phyloP scores from a whole-genome alignment of 2,329 filamentous ascomycete species.

The Escovopsis weberi region DNA sequence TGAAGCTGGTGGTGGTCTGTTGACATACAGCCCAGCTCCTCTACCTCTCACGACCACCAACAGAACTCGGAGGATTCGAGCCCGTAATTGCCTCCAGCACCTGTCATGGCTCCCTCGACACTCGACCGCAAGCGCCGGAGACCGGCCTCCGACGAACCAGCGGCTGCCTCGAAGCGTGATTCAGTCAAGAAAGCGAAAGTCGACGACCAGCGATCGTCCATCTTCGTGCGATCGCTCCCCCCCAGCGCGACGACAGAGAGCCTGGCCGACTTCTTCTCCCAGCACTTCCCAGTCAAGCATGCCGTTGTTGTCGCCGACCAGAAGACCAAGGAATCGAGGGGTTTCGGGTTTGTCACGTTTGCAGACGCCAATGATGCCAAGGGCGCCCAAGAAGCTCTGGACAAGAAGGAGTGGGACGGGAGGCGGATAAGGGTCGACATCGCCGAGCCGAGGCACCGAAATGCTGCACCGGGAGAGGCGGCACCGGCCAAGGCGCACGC shows the following conservation, averaged over 20 bases:
- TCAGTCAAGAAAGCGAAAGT: conserved; percentile 41
- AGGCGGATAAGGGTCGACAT: conserved; percentile 75
- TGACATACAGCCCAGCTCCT: too few relatives aligned
- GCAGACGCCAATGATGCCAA: conserved; percentile 84
- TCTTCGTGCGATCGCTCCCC: conserved; percentile 85
- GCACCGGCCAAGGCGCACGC: conserved; percentile 39
- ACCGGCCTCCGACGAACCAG: conserved; percentile 18
- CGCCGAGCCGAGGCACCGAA: conserved; percentile 70
- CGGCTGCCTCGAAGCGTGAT: conserved; percentile 16
- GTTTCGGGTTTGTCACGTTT: conserved; percentile 95
- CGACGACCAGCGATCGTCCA: conserved; percentile 47
- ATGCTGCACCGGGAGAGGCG: conserved; percentile 27
- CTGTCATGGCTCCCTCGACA: conserved; percentile 15
- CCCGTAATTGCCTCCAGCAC: neutral
- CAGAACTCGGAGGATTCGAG: neutral
- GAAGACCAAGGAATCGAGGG: conserved; percentile 72
- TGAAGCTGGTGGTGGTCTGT: neutral
- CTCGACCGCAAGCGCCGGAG: conserved; percentile 22
- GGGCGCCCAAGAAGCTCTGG: conserved; percentile 65
- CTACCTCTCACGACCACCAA: too few relatives aligned
- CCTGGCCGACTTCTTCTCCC: conserved; percentile 80
- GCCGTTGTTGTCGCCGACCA: conserved; percentile 84
- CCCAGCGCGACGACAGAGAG: conserved; percentile 63
- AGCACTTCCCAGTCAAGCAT: conserved; percentile 90
- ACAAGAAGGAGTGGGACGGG: conserved; percentile 64